phyloP scores from a whole-genome alignment of 257 asterid genomes.

The Eucommia ulmoides region DNA sequence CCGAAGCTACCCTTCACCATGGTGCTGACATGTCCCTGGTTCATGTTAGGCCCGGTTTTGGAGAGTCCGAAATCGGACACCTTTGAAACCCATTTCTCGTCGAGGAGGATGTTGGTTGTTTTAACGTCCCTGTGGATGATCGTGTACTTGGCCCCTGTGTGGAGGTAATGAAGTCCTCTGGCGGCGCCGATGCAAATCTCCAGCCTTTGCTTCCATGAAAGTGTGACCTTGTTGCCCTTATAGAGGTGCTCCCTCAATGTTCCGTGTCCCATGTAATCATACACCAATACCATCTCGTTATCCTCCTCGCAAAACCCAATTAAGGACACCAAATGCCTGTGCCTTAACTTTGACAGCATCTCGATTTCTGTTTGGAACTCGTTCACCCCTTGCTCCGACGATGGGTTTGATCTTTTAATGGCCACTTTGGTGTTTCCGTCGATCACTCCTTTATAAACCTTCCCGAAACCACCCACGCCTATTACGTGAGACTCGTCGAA shows the following conservation, averaged over 20 bases:
- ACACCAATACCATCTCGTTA: constrained; percentile 76
- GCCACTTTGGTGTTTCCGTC: constrained; percentile 60
- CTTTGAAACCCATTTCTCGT: constrained; percentile 86
- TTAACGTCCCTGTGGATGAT: constrained; percentile 89
- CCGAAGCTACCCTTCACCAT: constrained; percentile 89
- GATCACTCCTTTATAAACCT: constrained; percentile 69
- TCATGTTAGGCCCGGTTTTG: constrained; percentile 72
- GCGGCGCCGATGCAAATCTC: constrained; percentile 82
- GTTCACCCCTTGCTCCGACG: constrained; percentile 74
- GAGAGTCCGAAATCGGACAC: constrained; percentile 88
- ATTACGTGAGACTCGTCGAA: constrained; percentile 78
- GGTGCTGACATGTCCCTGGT: constrained; percentile 74
- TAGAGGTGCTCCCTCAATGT: constrained; percentile 80
- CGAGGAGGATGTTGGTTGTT: constrained; percentile 71
- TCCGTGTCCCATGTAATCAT: constrained; percentile 78
- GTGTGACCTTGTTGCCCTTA: constrained; percentile 40
- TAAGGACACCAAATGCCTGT: constrained; percentile 66
- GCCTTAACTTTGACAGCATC: constrained; percentile 71
- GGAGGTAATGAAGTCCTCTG: constrained; percentile 77
- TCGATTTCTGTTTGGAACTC: constrained; percentile 89
- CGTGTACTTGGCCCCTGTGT: constrained; percentile 75
- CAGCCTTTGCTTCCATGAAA: constrained; percentile 73
- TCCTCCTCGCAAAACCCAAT: constrained; percentile 84
- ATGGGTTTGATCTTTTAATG: constrained; percentile 76
- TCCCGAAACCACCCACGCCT: constrained; percentile 93